These are phyloP conservation scores for Lachancea nothofagi DNA, from an alignment of 805 yeast species.

Conservation along the genomic window DNA sequence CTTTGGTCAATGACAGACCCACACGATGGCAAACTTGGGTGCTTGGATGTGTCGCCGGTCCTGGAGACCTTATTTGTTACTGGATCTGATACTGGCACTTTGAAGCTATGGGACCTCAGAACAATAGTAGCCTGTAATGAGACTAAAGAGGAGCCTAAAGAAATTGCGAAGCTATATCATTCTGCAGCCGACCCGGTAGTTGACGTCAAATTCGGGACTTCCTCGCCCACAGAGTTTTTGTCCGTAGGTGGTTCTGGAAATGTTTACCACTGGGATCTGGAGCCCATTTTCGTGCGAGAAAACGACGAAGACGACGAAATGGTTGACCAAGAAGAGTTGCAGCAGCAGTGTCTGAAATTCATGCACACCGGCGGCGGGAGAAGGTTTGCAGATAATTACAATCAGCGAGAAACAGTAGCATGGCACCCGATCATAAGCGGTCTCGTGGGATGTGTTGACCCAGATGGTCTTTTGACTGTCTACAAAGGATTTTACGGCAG, in stretches of 20 bases:
- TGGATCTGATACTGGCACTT: slow-evolving; percentile 30
- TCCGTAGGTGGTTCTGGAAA: slow-evolving; percentile 32
- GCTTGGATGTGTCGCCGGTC: slow-evolving; percentile 28
- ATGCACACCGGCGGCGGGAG: slow-evolving; percentile 31
- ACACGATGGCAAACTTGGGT: slow-evolving; percentile 26
- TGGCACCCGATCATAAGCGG: slow-evolving; percentile 28
- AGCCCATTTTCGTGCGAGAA: slow-evolving; percentile 35
- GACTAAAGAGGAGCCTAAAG: slow-evolving; percentile 20
- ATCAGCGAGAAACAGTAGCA: slow-evolving; percentile 24
- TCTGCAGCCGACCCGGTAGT: slow-evolving; percentile 32
- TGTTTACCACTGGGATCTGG: slow-evolving; percentile 34
- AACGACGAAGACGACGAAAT: slow-evolving; percentile 42
- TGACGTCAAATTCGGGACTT: slow-evolving; percentile 29
- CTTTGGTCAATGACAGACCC: slow-evolving; percentile 23
- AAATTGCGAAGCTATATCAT: slow-evolving; percentile 25
- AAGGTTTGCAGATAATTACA: slow-evolving; percentile 17
- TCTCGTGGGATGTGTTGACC: slow-evolving; percentile 26
- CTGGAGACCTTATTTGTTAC: slow-evolving; percentile 29
- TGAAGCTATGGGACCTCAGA: slow-evolving; percentile 34
- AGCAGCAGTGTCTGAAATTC: slow-evolving; percentile 27
- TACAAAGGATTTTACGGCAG: slow-evolving; percentile 28
- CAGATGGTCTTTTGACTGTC: slow-evolving; percentile 25
- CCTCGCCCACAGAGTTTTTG: slow-evolving; percentile 28
- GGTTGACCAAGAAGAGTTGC: slow-evolving; percentile 37
- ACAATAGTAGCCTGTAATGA: slow-evolving; percentile 26